These are phyloP conservation scores for Aspergillus novofumigatus DNA, from an alignment of 2,329 filamentous ascomycete genomes.

Conservation along the genomic window DNA sequence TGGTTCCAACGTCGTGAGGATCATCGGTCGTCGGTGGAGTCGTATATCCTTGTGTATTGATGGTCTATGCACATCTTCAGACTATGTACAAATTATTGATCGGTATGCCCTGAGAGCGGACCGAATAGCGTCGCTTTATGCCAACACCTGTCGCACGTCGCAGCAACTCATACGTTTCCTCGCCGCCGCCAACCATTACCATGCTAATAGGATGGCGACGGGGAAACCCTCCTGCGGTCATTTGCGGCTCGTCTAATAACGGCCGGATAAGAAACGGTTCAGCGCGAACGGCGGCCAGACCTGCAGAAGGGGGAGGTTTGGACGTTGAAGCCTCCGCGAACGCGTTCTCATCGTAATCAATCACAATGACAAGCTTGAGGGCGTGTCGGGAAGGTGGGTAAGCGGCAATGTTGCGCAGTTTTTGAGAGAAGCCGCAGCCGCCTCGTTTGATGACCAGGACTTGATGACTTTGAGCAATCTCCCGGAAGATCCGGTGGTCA, in stretches of 20 bases:
- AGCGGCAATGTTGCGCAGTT: constrained; percentile 78
- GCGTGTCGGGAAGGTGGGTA: constrained; percentile 59
- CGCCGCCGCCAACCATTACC: constrained; percentile 74
- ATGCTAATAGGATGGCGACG: constrained; percentile 72
- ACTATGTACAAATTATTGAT: constrained; percentile 75
- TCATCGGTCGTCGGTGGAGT: neutral
- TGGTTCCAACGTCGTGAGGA: neutral
- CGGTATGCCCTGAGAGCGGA: constrained; percentile 73
- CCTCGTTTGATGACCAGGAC: constrained; percentile 79
- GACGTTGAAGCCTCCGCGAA: constrained; percentile 5
- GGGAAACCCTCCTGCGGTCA: constrained; percentile 64
- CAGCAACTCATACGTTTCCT: constrained; percentile 62
- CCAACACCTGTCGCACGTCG: constrained; percentile 64
- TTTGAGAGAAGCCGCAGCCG: constrained; percentile 77
- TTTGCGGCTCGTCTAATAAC: constrained; percentile 69
- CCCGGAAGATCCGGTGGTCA: constrained; percentile 49
- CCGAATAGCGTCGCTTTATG: constrained; percentile 70
- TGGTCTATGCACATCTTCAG: constrained; percentile 26
- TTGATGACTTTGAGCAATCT: constrained; percentile 57
- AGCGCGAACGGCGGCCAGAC: constrained; percentile 30
- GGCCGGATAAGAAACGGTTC: constrained; percentile 55
- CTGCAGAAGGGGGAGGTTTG: constrained; percentile 34
- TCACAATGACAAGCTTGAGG: constrained; percentile 76
- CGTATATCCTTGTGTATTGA: neutral
- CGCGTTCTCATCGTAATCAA: constrained; percentile 56